Evolutionary conservation across 2,329 filamentous ascomycete genomes (phyloP), one percentile per base, ranked within the genome.

Genomic region (Penicillium sclerotiorum): DNA sequence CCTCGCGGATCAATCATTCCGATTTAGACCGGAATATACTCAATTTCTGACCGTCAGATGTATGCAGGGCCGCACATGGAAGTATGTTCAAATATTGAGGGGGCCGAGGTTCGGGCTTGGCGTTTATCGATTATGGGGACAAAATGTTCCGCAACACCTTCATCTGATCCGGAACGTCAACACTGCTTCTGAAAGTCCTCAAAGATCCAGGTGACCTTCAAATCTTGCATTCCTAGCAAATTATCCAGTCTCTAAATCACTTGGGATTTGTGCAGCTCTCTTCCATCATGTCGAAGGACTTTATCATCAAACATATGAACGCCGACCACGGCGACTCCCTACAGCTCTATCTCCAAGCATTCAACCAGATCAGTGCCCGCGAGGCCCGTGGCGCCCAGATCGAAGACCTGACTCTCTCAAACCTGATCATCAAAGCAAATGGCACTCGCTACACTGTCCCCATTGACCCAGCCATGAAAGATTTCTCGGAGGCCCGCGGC

Each of bases 261-360:
- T n/a, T n/a, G n/a, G n/a, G n/a, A n/a, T n/a, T n/a, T n/a, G n/a
- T n/a, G n/a, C n/a, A n/a, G n/a, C n/a, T n/a, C n/a, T n/a, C n/a
- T n/a, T n/a, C n/a, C n/a, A n/a, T 36, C 44, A 65, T 62, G 56
- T 57, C 63, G 50, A 84, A 84, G 64, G 62, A 77, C 50, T 83
- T 85, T 50, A 86, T 90, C 69, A 82, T 93, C 65, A 78, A 78
- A 27, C 92, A 96, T 77, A 94, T 96, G 89, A 96, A 96, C 74
- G 76, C 77, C 36, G 88, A 93, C 70, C 93, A 96, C 73, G 76
- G 80, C 44, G 80, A 83, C 60, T 89, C 90, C 50, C 83, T 96
- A 42, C 75, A 81, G 49, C 80, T 87, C 65, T 95, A 92, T 72
- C 82, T 95, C n/a, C 85, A 85, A 56, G 82, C 90, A 70, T 90